Evolutionary conservation across 208 protist species (phyloP), one percentile per base, ranked within the genome.

Genomic region (Wallacemonas rigidus): DNA sequence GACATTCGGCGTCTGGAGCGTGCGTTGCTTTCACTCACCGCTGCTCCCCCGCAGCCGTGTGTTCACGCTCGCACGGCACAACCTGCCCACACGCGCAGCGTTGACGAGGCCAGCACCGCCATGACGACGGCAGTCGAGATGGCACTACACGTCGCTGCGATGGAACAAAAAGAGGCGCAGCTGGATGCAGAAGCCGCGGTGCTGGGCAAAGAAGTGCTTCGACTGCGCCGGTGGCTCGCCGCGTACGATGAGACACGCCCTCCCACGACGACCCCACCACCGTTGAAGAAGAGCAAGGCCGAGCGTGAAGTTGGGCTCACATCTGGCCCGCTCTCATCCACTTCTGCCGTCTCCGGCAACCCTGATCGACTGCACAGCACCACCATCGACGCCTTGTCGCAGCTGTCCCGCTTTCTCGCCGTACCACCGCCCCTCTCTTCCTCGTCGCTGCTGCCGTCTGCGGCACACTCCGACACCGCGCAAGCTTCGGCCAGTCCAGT

Each of bases 151-250:
- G 50, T 72, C 12, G 76, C 74, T 15, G 38, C 80, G 43, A 48
- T 73, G 54, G 76, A 86, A 40, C 68, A 82, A 57, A 41, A 67
- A 48, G n/a, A 50, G 41, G 43, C 48, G 39, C 11, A 50, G 72
- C 14, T 61, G 45, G 45, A 62, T 75, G 17, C 61, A 39, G 72
- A 75, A 72, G 71, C 71, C 39, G 40, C 77, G 1, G 38, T 17
- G 26, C 61, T 70, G 14, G 72, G 75, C 38, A 76, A 62, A 17
- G 69, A 74, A 39, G 74, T 75, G 67, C 62, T 85, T 26, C 67
- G 65, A 36, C 73, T 65, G 69, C 80, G 76, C 11, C 56, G 50
- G 36, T 72, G 50, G 45, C 47, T 72, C 35, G 64, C 63, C 36
- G 57, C 71, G 11, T 26, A 26, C 26, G 3, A 12, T 4, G 38